Conservation (phyloP, 2,329 filamentous ascomycete species). For the Chalaropsis thielavioides region DNA sequence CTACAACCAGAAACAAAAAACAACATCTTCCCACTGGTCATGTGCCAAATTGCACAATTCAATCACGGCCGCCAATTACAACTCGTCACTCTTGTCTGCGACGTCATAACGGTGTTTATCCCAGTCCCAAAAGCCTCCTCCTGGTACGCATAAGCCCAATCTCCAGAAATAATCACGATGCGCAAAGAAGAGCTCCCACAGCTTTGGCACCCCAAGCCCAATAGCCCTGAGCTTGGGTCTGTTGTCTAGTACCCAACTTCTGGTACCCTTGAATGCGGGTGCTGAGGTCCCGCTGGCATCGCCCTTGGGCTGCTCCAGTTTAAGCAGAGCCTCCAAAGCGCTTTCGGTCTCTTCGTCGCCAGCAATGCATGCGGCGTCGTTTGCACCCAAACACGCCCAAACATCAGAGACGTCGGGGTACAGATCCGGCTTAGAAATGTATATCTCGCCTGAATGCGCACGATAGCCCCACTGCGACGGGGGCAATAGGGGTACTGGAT, state of each 20-base stretch:
- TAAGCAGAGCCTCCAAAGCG: neutral
- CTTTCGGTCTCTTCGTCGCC: conserved; percentile 28
- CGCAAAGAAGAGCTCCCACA: conserved; percentile 89
- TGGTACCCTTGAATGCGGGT: conserved; percentile 19
- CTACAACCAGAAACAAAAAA: too few species aligned
- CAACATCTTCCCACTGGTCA: too few species aligned
- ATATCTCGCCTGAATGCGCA: conserved; percentile 77
- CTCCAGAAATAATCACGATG: conserved; percentile 97
- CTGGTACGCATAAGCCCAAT: conserved; percentile 75
- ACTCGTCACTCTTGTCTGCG: conserved; percentile 25
- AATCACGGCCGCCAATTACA: too few species aligned
- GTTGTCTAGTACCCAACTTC: conserved; percentile 35
- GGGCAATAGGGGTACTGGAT: conserved; percentile 80
- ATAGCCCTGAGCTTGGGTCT: conserved; percentile 6
- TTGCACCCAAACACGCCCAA: conserved; percentile 53
- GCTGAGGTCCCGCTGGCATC: neutral
- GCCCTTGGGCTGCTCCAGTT: conserved; percentile 1
- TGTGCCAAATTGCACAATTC: too few species aligned
- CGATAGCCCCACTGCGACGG: conserved; percentile 76
- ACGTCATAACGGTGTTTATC: conserved; percentile 36
- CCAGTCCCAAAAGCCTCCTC: conserved; percentile 58
- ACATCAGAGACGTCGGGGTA: conserved; percentile 56
- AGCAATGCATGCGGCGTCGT: conserved; percentile 58
- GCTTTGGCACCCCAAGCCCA: conserved; percentile 30
- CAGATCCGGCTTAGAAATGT: conserved; percentile 57